Percentiles rank a stretch among this genome's conserved stretches.
These are phyloP conservation scores for Pseudogymnoascus sp. DNA, from an alignment of 2,329 filamentous ascomycete genomes.

Conservation along the genomic window DNA sequence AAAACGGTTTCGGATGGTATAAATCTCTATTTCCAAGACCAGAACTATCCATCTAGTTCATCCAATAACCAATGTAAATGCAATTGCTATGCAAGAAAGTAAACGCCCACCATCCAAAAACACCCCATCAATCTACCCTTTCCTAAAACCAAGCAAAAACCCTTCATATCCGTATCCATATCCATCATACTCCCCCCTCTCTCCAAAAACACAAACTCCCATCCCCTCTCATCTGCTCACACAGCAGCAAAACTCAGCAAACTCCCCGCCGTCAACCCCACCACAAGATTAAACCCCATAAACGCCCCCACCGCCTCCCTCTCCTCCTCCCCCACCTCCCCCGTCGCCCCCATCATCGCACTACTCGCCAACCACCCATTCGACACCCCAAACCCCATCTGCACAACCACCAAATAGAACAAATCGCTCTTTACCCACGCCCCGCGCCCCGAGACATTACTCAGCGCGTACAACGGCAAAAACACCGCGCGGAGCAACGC, in stretches of 20 bases:
- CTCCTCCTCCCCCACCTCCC: conserved; percentile 76
- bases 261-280: conserved; percentile 76
- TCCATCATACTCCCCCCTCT: no score
- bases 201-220: neutral
- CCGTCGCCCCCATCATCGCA: conserved; percentile 83
- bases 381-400: conserved; percentile 72
- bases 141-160: neutral
- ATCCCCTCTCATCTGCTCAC: conserved; percentile 14
- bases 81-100: neutral
- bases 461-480: conserved; percentile 79
- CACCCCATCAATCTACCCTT: neutral
- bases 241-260: conserved; percentile 74
- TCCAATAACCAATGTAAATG: neutral
- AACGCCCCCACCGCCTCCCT: conserved; percentile 85
- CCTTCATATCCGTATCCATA: neutral
- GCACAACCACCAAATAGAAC: conserved; percentile 80
- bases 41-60: neutral
- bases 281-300: conserved; percentile 86
- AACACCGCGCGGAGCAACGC: conserved; percentile 60
- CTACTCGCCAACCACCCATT: conserved; percentile 83
- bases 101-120: neutral
- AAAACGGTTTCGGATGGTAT: neutral
- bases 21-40: neutral
- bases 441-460: conserved; percentile 70
- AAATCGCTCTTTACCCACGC: conserved; percentile 69